phyloP scores from a whole-genome alignment of 192 early-diverging fungal species.

The Bifiguratus adelaidae region DNA sequence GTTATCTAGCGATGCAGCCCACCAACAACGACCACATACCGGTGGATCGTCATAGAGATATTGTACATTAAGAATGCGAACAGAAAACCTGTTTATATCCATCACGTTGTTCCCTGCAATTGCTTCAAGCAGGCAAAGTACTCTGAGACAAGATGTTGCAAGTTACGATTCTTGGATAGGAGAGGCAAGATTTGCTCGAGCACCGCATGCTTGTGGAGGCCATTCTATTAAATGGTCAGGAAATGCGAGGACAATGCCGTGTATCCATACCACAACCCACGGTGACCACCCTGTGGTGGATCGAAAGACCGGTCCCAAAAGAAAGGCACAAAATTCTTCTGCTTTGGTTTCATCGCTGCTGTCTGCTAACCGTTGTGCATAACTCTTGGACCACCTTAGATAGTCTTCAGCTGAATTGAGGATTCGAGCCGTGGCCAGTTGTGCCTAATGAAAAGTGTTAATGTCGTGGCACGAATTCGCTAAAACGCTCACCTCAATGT shows the following conservation, averaged over 20 bases:
- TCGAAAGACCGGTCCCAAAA: constrained; percentile 40
- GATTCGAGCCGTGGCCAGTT: constrained; percentile 35
- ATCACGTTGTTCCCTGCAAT: neutral
- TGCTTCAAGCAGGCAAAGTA: constrained; percentile 21
- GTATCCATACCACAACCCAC: constrained; percentile 14
- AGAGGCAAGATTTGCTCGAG: constrained; percentile 49
- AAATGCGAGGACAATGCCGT: neutral
- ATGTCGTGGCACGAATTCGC: neutral
- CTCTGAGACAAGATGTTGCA: constrained; percentile 51
- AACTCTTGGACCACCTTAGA: constrained; percentile 41
- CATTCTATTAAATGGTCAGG: constrained; percentile 20
- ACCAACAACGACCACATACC: too few relatives aligned
- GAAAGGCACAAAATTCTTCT: constrained; percentile 56
- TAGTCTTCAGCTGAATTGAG: constrained; percentile 48
- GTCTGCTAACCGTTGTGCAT: constrained; percentile 56
- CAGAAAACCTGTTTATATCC: neutral
- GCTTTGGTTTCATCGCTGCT: constrained; percentile 46
- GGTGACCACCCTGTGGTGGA: constrained; percentile 3
- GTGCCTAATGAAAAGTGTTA: constrained; percentile 22
- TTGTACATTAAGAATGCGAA: neutral
- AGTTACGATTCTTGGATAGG: constrained; percentile 41
- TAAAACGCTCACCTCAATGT: constrained; percentile 2
- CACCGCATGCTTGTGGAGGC: constrained; percentile 51
- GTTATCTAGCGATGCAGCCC: too few relatives aligned
- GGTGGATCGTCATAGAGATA: too few relatives aligned